Conservation (phyloP, 2,329 filamentous ascomycete genomes). For the Keithomyces neogunnii region DNA sequence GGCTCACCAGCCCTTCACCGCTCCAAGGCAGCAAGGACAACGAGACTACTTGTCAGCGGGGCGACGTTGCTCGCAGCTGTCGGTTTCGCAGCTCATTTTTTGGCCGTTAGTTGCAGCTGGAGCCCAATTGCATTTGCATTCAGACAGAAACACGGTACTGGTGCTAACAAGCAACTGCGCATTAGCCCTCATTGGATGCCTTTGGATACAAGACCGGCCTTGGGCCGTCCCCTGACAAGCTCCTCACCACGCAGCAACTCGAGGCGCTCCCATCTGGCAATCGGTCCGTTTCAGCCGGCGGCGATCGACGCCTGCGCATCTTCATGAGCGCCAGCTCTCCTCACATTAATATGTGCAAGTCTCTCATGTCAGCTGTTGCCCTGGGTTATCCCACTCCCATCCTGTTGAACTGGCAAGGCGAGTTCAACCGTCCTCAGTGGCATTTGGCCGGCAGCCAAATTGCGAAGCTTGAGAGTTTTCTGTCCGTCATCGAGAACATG, state of each 20-base stretch:
- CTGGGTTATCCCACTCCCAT: slow-evolving; percentile 28
- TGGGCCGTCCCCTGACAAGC: neutral
- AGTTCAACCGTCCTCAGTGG: slow-evolving; percentile 27
- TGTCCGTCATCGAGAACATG: slow-evolving; percentile 17
- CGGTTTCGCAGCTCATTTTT: neutral
- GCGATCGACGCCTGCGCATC: slow-evolving; percentile 21
- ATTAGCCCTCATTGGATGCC: neutral
- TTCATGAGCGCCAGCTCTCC: slow-evolving; percentile 30
- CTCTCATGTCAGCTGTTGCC: slow-evolving; percentile 27
- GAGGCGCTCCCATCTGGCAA: neutral
- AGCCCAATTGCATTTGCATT: neutral
- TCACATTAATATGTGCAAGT: slow-evolving; percentile 29
- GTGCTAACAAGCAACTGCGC: no score
- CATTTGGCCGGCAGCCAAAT: slow-evolving; percentile 29
- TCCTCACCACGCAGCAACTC: slow-evolving; percentile 3
- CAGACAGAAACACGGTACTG: neutral
- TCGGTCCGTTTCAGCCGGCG: slow-evolving; percentile 5
- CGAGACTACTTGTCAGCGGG: neutral
- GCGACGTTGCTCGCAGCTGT: neutral
- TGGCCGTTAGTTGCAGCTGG: neutral
- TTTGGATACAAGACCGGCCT: neutral
- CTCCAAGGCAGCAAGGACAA: neutral
- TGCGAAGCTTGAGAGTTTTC: slow-evolving; percentile 24
- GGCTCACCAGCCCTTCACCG: neutral
- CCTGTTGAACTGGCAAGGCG: slow-evolving; percentile 28